Evolutionary conservation across 257 asterid species (phyloP).

Genomic region (Fraxinus quadrangulata): DNA sequence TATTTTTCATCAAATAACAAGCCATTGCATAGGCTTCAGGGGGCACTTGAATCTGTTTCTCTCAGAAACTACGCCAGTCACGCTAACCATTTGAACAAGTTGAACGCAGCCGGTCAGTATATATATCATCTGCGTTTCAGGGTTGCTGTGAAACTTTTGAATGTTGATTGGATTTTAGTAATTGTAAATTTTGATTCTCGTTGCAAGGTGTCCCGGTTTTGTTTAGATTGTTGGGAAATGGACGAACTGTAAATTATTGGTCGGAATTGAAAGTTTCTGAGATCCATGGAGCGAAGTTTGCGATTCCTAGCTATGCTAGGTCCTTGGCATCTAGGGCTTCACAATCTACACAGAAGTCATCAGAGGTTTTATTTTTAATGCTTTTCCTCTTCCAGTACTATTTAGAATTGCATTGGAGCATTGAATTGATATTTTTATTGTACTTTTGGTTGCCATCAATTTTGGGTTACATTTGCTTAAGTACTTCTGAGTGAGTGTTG

Average conservation of each 20-base stretch:
- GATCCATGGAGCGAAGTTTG: slow-evolving; percentile 27
- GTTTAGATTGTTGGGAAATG: slow-evolving; percentile 22
- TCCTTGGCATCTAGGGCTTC: slow-evolving; percentile 50
- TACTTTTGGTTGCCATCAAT: not conserved
- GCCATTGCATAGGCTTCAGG: slow-evolving; percentile 34
- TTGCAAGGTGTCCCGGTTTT: slow-evolving; percentile 18
- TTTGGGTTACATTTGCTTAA: not conserved
- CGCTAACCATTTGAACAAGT: slow-evolving; percentile 12
- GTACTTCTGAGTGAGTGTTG: not conserved
- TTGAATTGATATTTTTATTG: not conserved
- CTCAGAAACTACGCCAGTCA: slow-evolving; percentile 11
- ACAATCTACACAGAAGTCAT: slow-evolving; percentile 31
- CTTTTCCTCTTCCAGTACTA: not conserved
- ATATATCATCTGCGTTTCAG: not conserved
- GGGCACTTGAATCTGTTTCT: slow-evolving; percentile 14
- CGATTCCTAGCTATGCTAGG: slow-evolving; percentile 36
- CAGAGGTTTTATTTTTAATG: slow-evolving; percentile 43
- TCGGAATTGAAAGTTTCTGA: slow-evolving; percentile 37
- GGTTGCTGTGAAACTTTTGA: not conserved
- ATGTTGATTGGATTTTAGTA: slow-evolving; percentile 10
- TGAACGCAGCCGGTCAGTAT: slow-evolving; percentile 24
- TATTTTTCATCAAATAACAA: not conserved
- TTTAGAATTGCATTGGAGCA: not conserved
- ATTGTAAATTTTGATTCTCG: not conserved
- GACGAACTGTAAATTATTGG: slow-evolving; percentile 20